Base-by-base conservation (phyloP, 208 protist species). In the Leishmania mexicana region DNA sequence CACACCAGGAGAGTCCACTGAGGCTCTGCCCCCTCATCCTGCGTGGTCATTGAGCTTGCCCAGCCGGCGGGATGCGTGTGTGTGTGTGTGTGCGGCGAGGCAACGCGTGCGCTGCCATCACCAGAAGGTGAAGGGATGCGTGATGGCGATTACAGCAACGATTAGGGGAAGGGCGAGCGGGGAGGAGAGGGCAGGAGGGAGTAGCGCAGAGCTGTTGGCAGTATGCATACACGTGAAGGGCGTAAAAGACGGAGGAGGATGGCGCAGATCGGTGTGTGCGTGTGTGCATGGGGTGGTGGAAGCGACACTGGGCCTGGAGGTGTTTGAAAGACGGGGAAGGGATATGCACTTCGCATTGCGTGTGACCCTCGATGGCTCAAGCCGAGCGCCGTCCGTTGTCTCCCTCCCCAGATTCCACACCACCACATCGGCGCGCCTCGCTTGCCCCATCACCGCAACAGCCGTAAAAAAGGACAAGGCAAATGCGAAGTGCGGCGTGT, bases 1-100 rank as follows among this genome's bases (percentile, higher is more conserved):
- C 92, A 95, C 4, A 97, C 78, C 31, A 95, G 78, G 62, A 95
- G 89, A 0, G 94, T 90, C 38, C 79, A 85, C 74, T 95, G 82
- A 40, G 7, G 49, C 24, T 79, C 82, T 35, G 45, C 28, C 31
- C 47, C 45, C 17, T 54, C 76, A 2, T 58, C 64, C 42, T 17
- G 45, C 47, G n/a, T 62, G 10, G 45, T n/a, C 72, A 58, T 62
- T 28, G 31, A 51, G 72, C 17, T 4, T 62, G 7, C 8, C 21
- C 8, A 7, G 40, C 38, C 45, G 28, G 28, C 42, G 28, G 28
- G 13, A 53, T 74, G 45, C 0, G 3, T 4, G 45, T 10, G 24
- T 74, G 28, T 45, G 45, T 54, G 51, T 54, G 51, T 0, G 51
- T 15, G 51, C 17, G 67, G 35, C 19, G 40, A 42, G 40, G 67